Evolutionary conservation across 2,329 filamentous ascomycete genomes (phyloP), one percentile per base, ranked within the genome.

Genomic region (Aspergillus caelatus): DNA sequence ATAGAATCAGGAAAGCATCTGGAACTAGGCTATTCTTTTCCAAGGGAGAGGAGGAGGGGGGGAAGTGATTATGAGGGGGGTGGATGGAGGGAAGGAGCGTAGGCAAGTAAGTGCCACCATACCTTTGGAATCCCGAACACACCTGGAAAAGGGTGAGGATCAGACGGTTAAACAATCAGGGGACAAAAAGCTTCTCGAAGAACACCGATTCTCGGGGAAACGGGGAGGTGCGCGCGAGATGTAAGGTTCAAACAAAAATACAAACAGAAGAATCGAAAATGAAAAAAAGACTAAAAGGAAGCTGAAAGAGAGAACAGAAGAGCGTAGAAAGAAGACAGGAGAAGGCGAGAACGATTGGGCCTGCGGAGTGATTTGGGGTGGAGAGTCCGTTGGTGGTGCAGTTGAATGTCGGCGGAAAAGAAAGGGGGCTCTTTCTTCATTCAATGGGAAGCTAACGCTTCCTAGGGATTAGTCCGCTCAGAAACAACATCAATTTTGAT

Each of bases 361-460:
- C 63, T 69, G 68, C 61, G 67, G 69, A 70, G 67, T 67, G 67
- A 65, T 62, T 53, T 55, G 60, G 65, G 63, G 65, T 67, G 64
- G 64, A 66, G 67, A 69, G 68, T 48, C 21, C 11, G 21, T 26
- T 67, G 66, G 64, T 64, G 64, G 62, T 62, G 46, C 62, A 58
- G 68, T 67, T 63, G 67, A 69, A 68, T 69, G 68, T 68, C 68
- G 70, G 52, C 52, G 68, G 73, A 72, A 76, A 72, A 73, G 73
- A 76, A 71, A 71, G 72, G 74, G 73, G 68, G 65, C 63, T 68
- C 52, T 55, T 55, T 41, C 39, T 41, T 41, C 48, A 32, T 41
- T 62, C 48, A 52, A 53, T 50, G 52, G 55, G 52, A 61, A 56
- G 53, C 62, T 64, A 54, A 61, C 41, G 59, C 60, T 64, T 57